Conservation (phyloP, 2,329 filamentous ascomycete genomes). For the Colletotrichum limetticola region DNA sequence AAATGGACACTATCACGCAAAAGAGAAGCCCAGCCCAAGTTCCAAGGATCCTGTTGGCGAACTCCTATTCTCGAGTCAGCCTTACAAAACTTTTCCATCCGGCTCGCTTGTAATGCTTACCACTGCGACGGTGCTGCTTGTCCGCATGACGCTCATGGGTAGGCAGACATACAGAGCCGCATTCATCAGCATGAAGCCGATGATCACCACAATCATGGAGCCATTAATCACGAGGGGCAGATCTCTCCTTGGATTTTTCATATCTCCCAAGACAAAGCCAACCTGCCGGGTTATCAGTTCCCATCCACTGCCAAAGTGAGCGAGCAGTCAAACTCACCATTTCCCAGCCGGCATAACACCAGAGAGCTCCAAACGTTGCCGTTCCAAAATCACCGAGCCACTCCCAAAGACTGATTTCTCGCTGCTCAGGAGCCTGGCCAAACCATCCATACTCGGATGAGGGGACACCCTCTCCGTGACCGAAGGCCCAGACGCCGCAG, state of each 20-base stretch:
- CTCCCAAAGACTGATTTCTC: slow-evolving; percentile 44
- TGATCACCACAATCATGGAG: slow-evolving; percentile 52
- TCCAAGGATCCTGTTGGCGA: slow-evolving; percentile 46
- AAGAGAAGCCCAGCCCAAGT: slow-evolving; percentile 50
- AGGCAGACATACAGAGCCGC: slow-evolving; percentile 54
- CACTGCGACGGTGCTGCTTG: slow-evolving; percentile 53
- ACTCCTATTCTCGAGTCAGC: slow-evolving; percentile 42
- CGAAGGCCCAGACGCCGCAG: slow-evolving; percentile 40
- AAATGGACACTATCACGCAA: slow-evolving; percentile 51
- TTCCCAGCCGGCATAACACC: slow-evolving; percentile 57
- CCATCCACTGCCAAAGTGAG: background rate
- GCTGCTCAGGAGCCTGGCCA: slow-evolving; percentile 34
- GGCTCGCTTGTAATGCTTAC: slow-evolving; percentile 43
- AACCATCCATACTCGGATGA: slow-evolving; percentile 47
- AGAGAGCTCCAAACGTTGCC: slow-evolving; percentile 54
- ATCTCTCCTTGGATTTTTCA: slow-evolving; percentile 40
- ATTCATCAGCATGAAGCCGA: slow-evolving; percentile 54
- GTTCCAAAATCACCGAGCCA: slow-evolving; percentile 52
- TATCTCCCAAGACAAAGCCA: slow-evolving; percentile 43
- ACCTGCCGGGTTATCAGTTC: slow-evolving; percentile 29
- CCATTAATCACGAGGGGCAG: slow-evolving; percentile 53
- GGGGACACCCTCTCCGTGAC: slow-evolving; percentile 49
- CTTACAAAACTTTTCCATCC: slow-evolving; percentile 12
- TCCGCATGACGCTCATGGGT: slow-evolving; percentile 51
- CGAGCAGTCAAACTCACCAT: slow-evolving; percentile 49